Evolutionary conservation across 2,329 filamentous ascomycete genomes (phyloP), one percentile per base, ranked within the genome.

Genomic region (Penicillium rolfsii): DNA sequence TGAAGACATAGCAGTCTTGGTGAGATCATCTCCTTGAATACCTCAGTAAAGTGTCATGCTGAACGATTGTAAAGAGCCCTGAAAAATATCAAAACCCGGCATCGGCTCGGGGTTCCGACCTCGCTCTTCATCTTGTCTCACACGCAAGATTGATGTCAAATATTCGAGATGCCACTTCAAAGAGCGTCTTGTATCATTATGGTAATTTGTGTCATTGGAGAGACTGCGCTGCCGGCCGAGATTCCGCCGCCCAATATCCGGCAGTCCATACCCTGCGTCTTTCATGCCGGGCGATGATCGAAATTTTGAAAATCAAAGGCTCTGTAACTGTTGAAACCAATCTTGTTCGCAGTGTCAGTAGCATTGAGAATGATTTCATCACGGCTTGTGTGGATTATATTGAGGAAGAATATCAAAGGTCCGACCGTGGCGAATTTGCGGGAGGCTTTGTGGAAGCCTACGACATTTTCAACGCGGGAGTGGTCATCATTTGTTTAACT

Each of bases 391-490:
- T 48, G 33, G 57, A 64, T 0, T 67, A 62, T 35, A 62, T 69
- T 5, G 56, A 67, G 19, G 46, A 62, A 4, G 62, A 61, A 35
- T 67, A 66, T 46, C 53, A 55, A n/a, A n/a, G 49, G 9, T 62
- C 56, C 36, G 67, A 69, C 11, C 26, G 48, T 5, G 60, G 61
- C 11, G 49, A 60, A 2, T 64, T 63, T n/a, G 43, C 35, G 3
- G 60, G 62, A 14, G 46, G 61, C 1, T 64, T 63, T 11, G 60
- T 61, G 22, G 65, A 67, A n/a, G 65, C 60, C 12, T 67, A 64
- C 30, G 65, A 67, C 35, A 61, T 67, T 12, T 69, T 69, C 46
- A 55, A 60, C 1, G 65, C 63, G 9, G 67, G 65, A 2, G 57
- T 65, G 14, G 38, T 60, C 7, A 35, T 63, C 19, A 30, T 67